phyloP scores from a whole-genome alignment of 2,329 filamentous ascomycete species.

The Talaromyces sp. region DNA sequence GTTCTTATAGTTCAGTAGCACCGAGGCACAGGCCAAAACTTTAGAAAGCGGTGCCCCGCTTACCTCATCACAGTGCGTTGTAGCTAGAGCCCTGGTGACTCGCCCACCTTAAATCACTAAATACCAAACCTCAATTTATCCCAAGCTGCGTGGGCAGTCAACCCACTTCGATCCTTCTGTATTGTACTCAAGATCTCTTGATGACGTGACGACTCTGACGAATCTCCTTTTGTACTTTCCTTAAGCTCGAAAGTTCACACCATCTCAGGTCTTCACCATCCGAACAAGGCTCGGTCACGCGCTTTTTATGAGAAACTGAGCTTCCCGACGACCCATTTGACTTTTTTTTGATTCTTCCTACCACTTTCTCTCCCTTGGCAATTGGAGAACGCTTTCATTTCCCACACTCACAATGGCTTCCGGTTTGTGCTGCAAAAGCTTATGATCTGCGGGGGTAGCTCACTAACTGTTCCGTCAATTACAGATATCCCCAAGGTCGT shows the following conservation, averaged over 20 bases:
- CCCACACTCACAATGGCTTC: conserved; percentile 14
- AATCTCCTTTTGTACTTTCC: conserved; percentile 41
- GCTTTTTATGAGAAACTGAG: background rate
- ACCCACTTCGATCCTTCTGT: conserved; percentile 24
- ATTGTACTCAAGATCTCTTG: conserved; percentile 18
- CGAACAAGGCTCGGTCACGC: conserved; percentile 9
- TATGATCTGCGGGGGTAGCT: background rate
- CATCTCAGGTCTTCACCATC: background rate
- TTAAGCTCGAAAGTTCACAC: conserved; percentile 13
- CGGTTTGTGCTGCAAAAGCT: conserved; percentile 13
- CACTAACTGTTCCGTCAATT: background rate
- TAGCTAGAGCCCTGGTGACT: conserved; percentile 3
- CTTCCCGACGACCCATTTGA: background rate
- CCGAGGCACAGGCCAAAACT: background rate
- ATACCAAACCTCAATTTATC: conserved; percentile 3
- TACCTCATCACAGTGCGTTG: conserved; percentile 13
- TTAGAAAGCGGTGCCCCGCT: conserved; percentile 1
- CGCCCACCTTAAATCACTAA: conserved; percentile 2
- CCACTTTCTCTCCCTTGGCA: background rate
- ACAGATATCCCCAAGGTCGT: conserved; percentile 64
- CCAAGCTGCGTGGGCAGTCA: conserved; percentile 12
- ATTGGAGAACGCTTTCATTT: background rate
- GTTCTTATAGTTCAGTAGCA: no score
- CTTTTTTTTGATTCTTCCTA: background rate
- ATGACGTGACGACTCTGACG: conserved; percentile 47